phyloP scores from a whole-genome alignment of 2,329 filamentous ascomycete species.

The Dactylellina parvicollis region DNA sequence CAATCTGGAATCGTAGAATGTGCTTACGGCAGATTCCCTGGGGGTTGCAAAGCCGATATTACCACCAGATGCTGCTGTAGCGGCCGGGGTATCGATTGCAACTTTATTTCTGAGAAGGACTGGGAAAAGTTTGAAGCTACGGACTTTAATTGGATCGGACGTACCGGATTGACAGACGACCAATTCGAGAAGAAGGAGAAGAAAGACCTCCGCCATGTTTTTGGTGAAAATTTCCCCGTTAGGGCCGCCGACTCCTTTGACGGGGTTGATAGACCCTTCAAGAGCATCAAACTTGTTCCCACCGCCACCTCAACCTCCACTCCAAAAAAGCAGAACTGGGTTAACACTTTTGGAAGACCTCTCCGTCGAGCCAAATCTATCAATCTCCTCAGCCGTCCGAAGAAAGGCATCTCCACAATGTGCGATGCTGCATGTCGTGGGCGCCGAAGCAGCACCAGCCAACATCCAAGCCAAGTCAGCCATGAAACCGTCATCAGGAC shows the following conservation, averaged over 20 bases:
- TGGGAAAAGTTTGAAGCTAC: slow-evolving; percentile 49
- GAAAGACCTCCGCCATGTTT: slow-evolving; percentile 48
- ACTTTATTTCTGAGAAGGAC: slow-evolving; percentile 46
- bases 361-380: slow-evolving; percentile 45
- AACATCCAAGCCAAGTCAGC: slow-evolving; percentile 25
- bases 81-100: slow-evolving; percentile 46
- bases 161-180: slow-evolving; percentile 28
- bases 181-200: slow-evolving; percentile 51
- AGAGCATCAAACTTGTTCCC: neutral
- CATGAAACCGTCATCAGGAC: slow-evolving; percentile 19
- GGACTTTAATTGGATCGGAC: slow-evolving; percentile 50
- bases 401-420: slow-evolving; percentile 29
- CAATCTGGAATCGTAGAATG: slow-evolving; percentile 40
- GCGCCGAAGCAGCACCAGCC: slow-evolving; percentile 27
- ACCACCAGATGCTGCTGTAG: slow-evolving; percentile 44
- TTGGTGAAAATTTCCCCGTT: slow-evolving; percentile 49
- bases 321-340: slow-evolving; percentile 38
- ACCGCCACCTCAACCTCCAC: slow-evolving; percentile 7
- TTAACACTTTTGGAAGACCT: slow-evolving; percentile 9
- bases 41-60: slow-evolving; percentile 45
- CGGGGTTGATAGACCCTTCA: slow-evolving; percentile 19
- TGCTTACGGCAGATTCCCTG: slow-evolving; percentile 49
- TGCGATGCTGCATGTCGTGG: slow-evolving; percentile 27
- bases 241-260: slow-evolving; percentile 40
- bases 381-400: slow-evolving; percentile 12